Conservation (phyloP, 495 filamentous ascomycete genomes). For the Halenospora varia region DNA sequence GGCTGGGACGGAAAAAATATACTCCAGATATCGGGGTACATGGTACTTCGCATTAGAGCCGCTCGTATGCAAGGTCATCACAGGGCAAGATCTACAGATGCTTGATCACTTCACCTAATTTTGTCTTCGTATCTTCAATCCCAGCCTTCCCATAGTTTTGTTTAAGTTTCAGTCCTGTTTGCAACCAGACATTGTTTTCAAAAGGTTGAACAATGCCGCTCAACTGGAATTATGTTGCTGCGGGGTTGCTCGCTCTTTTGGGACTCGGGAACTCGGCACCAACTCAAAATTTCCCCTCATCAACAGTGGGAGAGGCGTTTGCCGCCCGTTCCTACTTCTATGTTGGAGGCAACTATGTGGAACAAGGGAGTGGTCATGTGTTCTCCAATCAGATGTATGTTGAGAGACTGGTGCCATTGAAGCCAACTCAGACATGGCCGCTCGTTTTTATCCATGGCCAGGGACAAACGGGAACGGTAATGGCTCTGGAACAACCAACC, state of each 20-base stretch:
- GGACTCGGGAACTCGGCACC: neutral
- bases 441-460: constrained; percentile 51
- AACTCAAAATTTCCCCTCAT: neutral
- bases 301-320: neutral
- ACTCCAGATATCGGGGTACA: neutral
- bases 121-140: neutral
- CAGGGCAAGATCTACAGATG: neutral
- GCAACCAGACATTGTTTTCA: neutral
- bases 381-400: constrained; percentile 52
- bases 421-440: constrained; percentile 30
- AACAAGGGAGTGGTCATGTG: constrained; percentile 32
- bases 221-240: neutral
- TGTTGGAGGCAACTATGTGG: constrained; percentile 42
- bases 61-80: neutral
- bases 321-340: constrained; percentile 39
- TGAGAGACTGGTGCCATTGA: constrained; percentile 43
- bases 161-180: neutral
- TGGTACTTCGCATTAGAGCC: neutral
- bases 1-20: neutral
- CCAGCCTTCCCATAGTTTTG: neutral
- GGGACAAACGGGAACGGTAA: constrained; percentile 48
- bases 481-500: constrained; percentile 20
- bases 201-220: neutral
- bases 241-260: neutral
- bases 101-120: neutral